Conservation (phyloP, 192 early-diverging fungal genomes). For the Spinellus fusiger region DNA sequence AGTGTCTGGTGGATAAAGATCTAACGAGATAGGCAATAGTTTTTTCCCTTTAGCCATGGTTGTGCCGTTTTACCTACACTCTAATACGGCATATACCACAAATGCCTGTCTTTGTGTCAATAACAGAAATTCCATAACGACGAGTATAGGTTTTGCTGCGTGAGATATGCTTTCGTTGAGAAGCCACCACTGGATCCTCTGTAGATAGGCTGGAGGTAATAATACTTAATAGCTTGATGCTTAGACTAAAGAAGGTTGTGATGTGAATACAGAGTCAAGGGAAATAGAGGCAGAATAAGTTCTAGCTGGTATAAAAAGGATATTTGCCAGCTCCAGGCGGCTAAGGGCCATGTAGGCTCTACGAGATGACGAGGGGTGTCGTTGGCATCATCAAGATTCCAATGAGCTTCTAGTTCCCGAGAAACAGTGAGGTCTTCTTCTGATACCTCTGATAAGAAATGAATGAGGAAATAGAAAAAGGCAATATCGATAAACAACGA, state of each 20-base stretch:
- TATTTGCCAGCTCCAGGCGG: slow-evolving; percentile 14
- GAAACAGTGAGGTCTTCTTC: not conserved
- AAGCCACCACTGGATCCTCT: slow-evolving; percentile 20
- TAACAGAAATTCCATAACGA: slow-evolving; percentile 27
- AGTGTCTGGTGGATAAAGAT: slow-evolving; percentile 24
- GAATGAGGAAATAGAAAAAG: slow-evolving; percentile 14
- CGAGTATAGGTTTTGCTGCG: slow-evolving; percentile 28
- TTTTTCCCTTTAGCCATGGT: not conserved
- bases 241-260: slow-evolving; percentile 20
- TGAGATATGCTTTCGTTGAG: slow-evolving; percentile 1
- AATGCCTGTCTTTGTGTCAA: slow-evolving; percentile 23
- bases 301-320: slow-evolving; percentile 19
- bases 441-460: slow-evolving; percentile 12
- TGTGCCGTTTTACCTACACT: slow-evolving; percentile 23
- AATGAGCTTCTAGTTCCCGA: not conserved
- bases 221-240: slow-evolving; percentile 20
- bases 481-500: slow-evolving; percentile 16
- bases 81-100: slow-evolving; percentile 34
- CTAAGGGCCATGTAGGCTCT: not conserved
- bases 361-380: not conserved
- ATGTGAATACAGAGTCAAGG: slow-evolving; percentile 12
- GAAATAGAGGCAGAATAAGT: slow-evolving; percentile 1
- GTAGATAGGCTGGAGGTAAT: slow-evolving; percentile 22
- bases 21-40: not conserved
- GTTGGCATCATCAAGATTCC: not conserved